Base-by-base conservation (phyloP, 345 rosid species). In the Eucalyptus curtisii region DNA sequence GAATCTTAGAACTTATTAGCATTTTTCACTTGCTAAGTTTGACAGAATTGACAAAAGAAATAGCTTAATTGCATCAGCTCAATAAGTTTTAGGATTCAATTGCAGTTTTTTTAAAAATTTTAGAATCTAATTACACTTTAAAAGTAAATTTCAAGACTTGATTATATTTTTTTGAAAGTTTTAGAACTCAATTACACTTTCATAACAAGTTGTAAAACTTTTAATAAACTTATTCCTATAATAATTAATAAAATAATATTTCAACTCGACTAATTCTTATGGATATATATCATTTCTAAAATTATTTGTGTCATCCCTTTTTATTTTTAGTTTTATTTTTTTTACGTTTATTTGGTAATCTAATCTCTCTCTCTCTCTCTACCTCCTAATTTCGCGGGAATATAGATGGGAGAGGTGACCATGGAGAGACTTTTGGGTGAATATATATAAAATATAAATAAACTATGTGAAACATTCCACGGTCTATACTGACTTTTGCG, bases 131-230 rank as follows among this genome's bases (percentile, higher is more conserved):
- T 49, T 49, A 49, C 52, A 15, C 3, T 49, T 49, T 49, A 1
- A 42, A 42, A 7, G 16, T 50, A 0, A 27, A 13, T 61, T 12
- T 59, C 5, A 59, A 10, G 3, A 27, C 4, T 59, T 27, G 1
- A 59, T 27, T 59, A 27, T 6, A 52, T 3, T 5, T 59, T 59
- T 59, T 59, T 11, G 1, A 27, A 59, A 27, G 0, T 11, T 27
- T 27, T 12, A 27, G 0, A 30, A 59, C 0, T 59, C 7, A 27
- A 11, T 27, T 27, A 0, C 4, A 27, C 2, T 0, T 59, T 59
- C 2, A 12, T 25, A 1, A 27, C 2, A 27, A 59, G 2, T 25
- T 59, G 2, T 0, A 13, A 1, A 27, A 27, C 2, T 59, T 59
- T 22, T 1, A 10, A 22, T 55, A 24, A 22, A 55, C 30, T 24